phyloP scores from a whole-genome alignment of 2,329 filamentous ascomycete species.

The Penicillium sp. region DNA sequence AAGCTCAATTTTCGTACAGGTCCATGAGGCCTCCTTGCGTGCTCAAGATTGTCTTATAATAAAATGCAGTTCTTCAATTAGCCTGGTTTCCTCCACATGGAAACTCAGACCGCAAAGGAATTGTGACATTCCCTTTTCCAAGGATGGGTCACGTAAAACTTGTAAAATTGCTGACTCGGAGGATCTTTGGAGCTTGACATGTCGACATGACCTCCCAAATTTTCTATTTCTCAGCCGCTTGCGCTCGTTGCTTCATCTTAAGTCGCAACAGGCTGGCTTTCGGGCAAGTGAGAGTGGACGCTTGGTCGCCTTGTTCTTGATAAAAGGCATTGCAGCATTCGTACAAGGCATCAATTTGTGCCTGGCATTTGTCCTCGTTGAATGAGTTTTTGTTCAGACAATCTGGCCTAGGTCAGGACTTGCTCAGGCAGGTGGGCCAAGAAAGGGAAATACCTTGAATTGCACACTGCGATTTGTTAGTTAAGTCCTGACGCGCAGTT shows the following conservation, averaged over 20 bases:
- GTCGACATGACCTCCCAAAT: background rate
- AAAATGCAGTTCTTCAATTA: slow-evolving; percentile 71
- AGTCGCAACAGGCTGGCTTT: slow-evolving; percentile 75
- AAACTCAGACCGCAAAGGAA: slow-evolving; percentile 53
- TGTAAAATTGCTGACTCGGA: background rate
- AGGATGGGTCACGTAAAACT: slow-evolving; percentile 5
- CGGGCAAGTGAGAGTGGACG: slow-evolving; percentile 79
- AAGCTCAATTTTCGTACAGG: slow-evolving; percentile 92
- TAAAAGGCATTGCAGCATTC: slow-evolving; percentile 94
- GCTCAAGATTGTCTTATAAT: slow-evolving; percentile 97
- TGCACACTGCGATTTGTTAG: slow-evolving; percentile 64
- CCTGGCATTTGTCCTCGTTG: slow-evolving; percentile 79
- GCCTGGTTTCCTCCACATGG: slow-evolving; percentile 60
- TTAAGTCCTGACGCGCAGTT: background rate
- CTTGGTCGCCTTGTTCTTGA: slow-evolving; percentile 71
- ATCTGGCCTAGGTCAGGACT: slow-evolving; percentile 51
- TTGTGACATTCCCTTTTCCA: slow-evolving; percentile 42
- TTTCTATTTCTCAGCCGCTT: slow-evolving; percentile 28
- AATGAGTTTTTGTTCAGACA: slow-evolving; percentile 84
- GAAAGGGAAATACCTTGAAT: slow-evolving; percentile 70
- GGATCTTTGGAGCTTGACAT: slow-evolving; percentile 9
- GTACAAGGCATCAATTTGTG: slow-evolving; percentile 80
- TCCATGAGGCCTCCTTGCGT: slow-evolving; percentile 81
- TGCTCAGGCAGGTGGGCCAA: background rate
- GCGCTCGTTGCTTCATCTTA: slow-evolving; percentile 77